phyloP scores from a whole-genome alignment of 768 basidiomycete genomes.

The Boletus pseudopeckii region DNA sequence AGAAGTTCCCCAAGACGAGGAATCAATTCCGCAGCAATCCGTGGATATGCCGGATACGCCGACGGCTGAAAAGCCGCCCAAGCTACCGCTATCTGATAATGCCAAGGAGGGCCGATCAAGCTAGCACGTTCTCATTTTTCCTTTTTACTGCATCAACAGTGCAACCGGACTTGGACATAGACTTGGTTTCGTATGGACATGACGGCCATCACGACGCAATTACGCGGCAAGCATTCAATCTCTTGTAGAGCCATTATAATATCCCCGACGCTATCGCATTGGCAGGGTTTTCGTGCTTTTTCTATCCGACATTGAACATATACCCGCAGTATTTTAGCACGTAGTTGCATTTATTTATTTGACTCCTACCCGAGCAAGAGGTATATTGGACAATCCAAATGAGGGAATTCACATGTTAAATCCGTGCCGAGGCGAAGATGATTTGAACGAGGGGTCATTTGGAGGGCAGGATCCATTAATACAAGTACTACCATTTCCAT shows the following conservation, averaged over 20 bases:
- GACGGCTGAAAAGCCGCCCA: slow-evolving; percentile 16
- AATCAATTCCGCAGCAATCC: slow-evolving; percentile 13
- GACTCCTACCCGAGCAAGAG: slow-evolving; percentile 15
- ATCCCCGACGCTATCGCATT: slow-evolving; percentile 10
- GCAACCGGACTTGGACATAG: not conserved
- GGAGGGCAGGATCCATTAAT: not conserved
- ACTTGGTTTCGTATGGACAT: slow-evolving; percentile 7
- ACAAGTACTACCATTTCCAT: not conserved
- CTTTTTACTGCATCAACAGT: slow-evolving; percentile 3
- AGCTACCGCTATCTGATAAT: slow-evolving; percentile 3
- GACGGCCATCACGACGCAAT: slow-evolving; percentile 4
- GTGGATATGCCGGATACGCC: slow-evolving; percentile 16
- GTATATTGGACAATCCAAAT: not conserved
- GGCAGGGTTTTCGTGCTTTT: slow-evolving; percentile 10
- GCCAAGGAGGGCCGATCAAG: slow-evolving; percentile 3
- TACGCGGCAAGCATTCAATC: slow-evolving; percentile 5
- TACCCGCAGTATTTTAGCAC: not conserved
- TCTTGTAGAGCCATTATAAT: slow-evolving; percentile 22
- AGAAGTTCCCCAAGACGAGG: slow-evolving; percentile 23
- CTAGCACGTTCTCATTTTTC: slow-evolving; percentile 2
- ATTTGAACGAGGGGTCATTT: slow-evolving; percentile 16
- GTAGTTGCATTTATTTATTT: slow-evolving; percentile 2
- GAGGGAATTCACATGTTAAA: slow-evolving; percentile 32
- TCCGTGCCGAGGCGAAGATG: slow-evolving; percentile 6
- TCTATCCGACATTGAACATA: slow-evolving; percentile 5